phyloP scores from a whole-genome alignment of 306 rosid species.

The Phaseolus lunatus region DNA sequence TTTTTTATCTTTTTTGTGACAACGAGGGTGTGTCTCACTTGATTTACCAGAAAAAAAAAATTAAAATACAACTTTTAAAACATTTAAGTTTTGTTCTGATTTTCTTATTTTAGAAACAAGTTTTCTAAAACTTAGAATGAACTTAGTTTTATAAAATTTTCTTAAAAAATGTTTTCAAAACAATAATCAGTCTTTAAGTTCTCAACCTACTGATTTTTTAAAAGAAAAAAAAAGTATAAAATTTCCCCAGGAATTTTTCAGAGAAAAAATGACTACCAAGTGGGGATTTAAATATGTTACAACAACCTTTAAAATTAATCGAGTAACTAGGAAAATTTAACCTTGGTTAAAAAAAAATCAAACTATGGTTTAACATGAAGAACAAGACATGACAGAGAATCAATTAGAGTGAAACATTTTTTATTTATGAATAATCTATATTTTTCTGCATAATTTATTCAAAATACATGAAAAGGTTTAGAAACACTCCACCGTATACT shows the following conservation, averaged over 20 bases:
- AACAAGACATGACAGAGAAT: background rate
- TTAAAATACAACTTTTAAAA: too few species aligned
- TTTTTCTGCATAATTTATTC: slow-evolving; percentile 19
- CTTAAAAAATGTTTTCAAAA: too few species aligned
- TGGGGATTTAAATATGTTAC: too few species aligned
- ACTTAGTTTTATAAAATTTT: too few species aligned
- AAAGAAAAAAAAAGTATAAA: too few species aligned
- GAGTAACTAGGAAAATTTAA: background rate
- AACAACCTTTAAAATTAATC: background rate
- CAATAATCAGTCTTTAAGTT: background rate
- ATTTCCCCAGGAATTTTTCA: background rate
- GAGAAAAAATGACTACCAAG: background rate
- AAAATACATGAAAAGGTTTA: background rate
- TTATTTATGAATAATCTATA: slow-evolving; percentile 1
- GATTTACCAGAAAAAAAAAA: too few species aligned
- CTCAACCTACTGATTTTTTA: background rate
- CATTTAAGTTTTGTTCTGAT: too few species aligned
- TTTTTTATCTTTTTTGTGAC: too few species aligned
- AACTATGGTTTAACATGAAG: background rate
- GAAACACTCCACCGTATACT: slow-evolving; percentile 7
- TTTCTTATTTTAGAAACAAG: too few species aligned
- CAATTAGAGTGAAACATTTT: background rate
- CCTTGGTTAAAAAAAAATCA: background rate
- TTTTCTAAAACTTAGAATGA: too few species aligned
- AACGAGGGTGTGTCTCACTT: too few species aligned